Conservation (phyloP, 2,329 filamentous ascomycete species). For the Penicillium sp. region DNA sequence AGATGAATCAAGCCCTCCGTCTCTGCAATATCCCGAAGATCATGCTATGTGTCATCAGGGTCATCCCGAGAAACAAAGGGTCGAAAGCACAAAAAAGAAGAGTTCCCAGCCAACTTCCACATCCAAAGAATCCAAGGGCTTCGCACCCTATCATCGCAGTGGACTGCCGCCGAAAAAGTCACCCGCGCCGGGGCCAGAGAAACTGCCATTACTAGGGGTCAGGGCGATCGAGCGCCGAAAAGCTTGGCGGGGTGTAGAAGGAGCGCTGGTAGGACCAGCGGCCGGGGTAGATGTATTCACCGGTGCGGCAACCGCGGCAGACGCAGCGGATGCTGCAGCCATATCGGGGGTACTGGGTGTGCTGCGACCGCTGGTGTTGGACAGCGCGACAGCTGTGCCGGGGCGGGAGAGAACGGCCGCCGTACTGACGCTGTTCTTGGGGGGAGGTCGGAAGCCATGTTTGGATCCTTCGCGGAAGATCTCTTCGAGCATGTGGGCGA, state of each 20-base stretch:
- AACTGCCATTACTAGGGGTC: constrained; percentile 47
- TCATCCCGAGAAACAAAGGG: constrained; percentile 3
- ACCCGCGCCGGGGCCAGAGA: constrained; percentile 38
- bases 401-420: constrained; percentile 39
- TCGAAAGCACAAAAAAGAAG: background rate
- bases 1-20: constrained; percentile 1
- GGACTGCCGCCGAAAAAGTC: constrained; percentile 46
- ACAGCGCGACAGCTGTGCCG: constrained; percentile 42
- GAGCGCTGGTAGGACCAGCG: constrained; percentile 32
- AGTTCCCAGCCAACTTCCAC: background rate
- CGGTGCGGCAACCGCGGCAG: constrained; percentile 8
- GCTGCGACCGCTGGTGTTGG: constrained; percentile 44
- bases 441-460: constrained; percentile 60
- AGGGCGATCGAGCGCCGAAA: constrained; percentile 46
- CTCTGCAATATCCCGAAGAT: constrained; percentile 7
- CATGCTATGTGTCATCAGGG: constrained; percentile 1
- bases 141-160: constrained; percentile 31
- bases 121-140: background rate
- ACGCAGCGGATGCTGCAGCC: constrained; percentile 17
- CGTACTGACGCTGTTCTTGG: constrained; percentile 38
- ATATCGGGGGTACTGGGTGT: constrained; percentile 45
- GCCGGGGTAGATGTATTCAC: constrained; percentile 10
- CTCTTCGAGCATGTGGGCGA: constrained; percentile 81
- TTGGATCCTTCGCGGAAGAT: constrained; percentile 71
- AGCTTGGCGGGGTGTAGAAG: constrained; percentile 45